Percentiles rank a stretch among this genome's conserved stretches.
Conservation (phyloP, 331 rosid species). For the Prunus yedoensis region DNA sequence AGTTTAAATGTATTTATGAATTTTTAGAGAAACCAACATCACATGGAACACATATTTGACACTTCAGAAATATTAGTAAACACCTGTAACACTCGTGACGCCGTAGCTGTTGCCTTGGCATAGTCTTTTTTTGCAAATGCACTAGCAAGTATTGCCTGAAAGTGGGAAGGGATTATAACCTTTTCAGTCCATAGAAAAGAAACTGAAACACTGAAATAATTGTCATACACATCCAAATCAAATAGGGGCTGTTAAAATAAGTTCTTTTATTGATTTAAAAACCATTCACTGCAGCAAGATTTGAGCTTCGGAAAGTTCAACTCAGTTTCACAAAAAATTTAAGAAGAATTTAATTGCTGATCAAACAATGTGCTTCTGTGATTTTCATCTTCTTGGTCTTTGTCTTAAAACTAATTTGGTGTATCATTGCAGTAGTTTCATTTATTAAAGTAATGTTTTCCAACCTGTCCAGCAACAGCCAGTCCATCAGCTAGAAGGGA, state of each 20-base stretch:
- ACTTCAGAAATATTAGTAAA: neutral
- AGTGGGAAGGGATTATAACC: neutral
- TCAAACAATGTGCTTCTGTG: no score
- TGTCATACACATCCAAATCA: neutral
- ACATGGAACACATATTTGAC: neutral
- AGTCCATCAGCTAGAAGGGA: slow-evolving; percentile 96
- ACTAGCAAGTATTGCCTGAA: slow-evolving; percentile 89
- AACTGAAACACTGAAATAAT: neutral
- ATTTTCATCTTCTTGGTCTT: no score
- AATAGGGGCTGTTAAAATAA: no score
- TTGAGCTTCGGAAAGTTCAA: no score
- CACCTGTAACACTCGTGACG: slow-evolving; percentile 85
- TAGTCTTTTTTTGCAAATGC: slow-evolving; percentile 86
- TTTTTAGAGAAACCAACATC: neutral
- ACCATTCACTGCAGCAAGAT: no score
- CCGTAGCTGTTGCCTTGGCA: slow-evolving; percentile 64
- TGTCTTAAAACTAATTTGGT: neutral
- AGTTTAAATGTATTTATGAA: neutral
- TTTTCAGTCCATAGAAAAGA: no score
- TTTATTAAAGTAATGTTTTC: slow-evolving; percentile 16
- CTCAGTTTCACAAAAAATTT: no score
- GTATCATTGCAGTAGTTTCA: slow-evolving; percentile 3
- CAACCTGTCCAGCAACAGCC: slow-evolving; percentile 97
- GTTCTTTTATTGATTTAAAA: no score
- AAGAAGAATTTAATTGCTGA: no score